phyloP scores from a whole-genome alignment of 768 basidiomycete species.

The Leccinum imitatum region DNA sequence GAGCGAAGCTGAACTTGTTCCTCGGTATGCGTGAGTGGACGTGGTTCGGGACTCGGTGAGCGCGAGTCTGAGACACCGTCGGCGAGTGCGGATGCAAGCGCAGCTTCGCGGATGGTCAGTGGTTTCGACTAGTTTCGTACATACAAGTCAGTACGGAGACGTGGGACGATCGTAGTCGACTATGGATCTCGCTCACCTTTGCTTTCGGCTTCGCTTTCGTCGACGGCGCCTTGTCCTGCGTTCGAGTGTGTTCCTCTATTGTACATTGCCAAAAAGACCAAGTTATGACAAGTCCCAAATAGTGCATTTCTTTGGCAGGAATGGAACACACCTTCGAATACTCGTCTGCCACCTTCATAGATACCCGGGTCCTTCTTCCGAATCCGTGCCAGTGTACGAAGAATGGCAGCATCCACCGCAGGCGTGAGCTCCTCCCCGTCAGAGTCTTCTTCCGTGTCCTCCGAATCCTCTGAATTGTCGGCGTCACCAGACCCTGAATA shows the following conservation, averaged over 20 bases:
- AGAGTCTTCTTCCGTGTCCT: constrained; percentile 87
- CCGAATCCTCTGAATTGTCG: constrained; percentile 54
- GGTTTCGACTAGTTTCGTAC: constrained; percentile 55
- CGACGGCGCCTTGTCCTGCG: constrained; percentile 27
- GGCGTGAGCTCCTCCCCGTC: constrained; percentile 95
- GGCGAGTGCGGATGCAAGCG: constrained; percentile 60
- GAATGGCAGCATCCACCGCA: constrained; percentile 89
- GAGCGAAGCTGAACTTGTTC: constrained; percentile 73
- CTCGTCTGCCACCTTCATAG: constrained; percentile 64
- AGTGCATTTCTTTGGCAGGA: background rate
- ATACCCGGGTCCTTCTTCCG: constrained; percentile 81
- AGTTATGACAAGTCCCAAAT: background rate
- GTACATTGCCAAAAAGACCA: background rate
- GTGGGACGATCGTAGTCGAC: background rate
- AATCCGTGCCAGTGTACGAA: constrained; percentile 86
- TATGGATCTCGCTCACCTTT: constrained; percentile 42
- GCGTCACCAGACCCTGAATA: constrained; percentile 34
- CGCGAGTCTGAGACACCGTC: constrained; percentile 45
- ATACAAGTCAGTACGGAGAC: constrained; percentile 1
- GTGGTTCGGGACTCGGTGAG: constrained; percentile 55
- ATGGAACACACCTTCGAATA: constrained; percentile 73
- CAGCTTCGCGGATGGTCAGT: constrained; percentile 71
- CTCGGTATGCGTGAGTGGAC: constrained; percentile 65
- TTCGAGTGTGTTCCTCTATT: constrained; percentile 64
- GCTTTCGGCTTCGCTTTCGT: constrained; percentile 39